phyloP scores from a whole-genome alignment of 805 yeast genomes.

The Ogataea pilisensis region DNA sequence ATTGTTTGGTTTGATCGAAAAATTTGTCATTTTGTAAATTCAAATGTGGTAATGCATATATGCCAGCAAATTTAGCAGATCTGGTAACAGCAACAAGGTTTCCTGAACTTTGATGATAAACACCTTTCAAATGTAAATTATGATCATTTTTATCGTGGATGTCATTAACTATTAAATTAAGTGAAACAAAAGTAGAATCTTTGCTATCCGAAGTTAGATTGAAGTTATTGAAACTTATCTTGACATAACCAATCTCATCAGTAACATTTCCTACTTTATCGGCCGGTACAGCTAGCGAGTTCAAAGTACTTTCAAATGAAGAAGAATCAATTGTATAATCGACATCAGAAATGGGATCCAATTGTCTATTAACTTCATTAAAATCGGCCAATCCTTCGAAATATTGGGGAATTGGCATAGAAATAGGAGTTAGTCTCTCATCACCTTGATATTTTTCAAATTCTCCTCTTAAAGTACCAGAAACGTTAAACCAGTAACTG shows the following conservation, averaged over 20 bases:
- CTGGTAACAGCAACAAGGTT: slow-evolving; percentile 53
- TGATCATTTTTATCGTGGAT: slow-evolving; percentile 46
- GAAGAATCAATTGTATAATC: slow-evolving; percentile 16
- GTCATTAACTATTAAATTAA: slow-evolving; percentile 36
- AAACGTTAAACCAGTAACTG: slow-evolving; percentile 37
- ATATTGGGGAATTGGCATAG: slow-evolving; percentile 30
- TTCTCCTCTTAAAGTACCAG: slow-evolving; percentile 44
- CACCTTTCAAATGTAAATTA: slow-evolving; percentile 49
- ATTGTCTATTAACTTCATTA: slow-evolving; percentile 10
- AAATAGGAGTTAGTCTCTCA: slow-evolving; percentile 15
- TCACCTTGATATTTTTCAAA: slow-evolving; percentile 26
- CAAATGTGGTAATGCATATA: slow-evolving; percentile 59
- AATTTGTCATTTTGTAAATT: slow-evolving; percentile 34
- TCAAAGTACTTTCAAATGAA: slow-evolving; percentile 7
- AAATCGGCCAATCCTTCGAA: slow-evolving; percentile 22
- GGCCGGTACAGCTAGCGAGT: slow-evolving; percentile 4
- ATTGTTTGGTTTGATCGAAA: slow-evolving; percentile 42
- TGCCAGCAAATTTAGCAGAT: slow-evolving; percentile 62
- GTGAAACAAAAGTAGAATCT: slow-evolving; percentile 32
- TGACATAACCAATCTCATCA: slow-evolving; percentile 21
- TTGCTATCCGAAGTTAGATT: slow-evolving; percentile 8
- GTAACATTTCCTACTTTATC: slow-evolving; percentile 26
- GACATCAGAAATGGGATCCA: slow-evolving; percentile 4
- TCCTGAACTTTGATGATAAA: slow-evolving; percentile 66
- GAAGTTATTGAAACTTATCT: slow-evolving; percentile 16